Conservation (phyloP, 441 rosid genomes). For the Euphorbia schlechtendalii region DNA sequence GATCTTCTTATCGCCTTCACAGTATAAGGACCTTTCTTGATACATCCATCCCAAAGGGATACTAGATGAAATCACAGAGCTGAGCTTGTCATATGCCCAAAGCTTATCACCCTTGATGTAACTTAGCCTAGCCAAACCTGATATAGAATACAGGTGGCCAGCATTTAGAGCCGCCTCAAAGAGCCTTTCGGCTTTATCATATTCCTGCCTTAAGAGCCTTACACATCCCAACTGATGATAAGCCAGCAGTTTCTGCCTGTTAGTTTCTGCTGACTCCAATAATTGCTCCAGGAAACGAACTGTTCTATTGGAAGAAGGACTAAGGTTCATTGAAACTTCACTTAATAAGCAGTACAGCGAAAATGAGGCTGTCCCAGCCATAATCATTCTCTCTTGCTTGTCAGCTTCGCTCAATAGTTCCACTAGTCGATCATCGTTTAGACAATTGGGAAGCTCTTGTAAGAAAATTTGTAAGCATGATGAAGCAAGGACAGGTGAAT, state of each 20-base stretch:
- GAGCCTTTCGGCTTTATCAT: conserved; percentile 65
- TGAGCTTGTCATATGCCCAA: conserved; percentile 74
- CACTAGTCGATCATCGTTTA: conserved; percentile 64
- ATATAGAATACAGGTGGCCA: conserved; percentile 75
- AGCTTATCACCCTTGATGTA: conserved; percentile 52
- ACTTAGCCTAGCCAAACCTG: conserved; percentile 77
- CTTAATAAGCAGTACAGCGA: conserved; percentile 74
- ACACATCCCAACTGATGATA: conserved; percentile 90
- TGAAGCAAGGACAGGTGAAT: conserved; percentile 69
- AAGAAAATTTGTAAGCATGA: conserved; percentile 82
- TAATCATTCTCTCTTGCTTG: conserved; percentile 49
- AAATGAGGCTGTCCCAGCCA: conserved; percentile 79
- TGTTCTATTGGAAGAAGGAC: conserved; percentile 62
- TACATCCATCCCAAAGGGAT: conserved; percentile 90
- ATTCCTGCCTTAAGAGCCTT: conserved; percentile 75
- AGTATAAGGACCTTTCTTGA: conserved; percentile 85
- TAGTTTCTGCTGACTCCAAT: conserved; percentile 65
- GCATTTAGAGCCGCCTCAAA: conserved; percentile 60
- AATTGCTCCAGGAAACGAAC: conserved; percentile 52
- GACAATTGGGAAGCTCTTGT: conserved; percentile 65
- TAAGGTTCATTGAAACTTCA: conserved; percentile 80
- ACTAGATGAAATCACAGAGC: conserved; percentile 64
- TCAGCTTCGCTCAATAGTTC: conserved; percentile 49
- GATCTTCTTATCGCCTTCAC: conserved; percentile 65
- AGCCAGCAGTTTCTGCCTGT: conserved; percentile 65